Evolutionary conservation across 768 basidiomycete genomes (phyloP).

Genomic region (Russula compacta): DNA sequence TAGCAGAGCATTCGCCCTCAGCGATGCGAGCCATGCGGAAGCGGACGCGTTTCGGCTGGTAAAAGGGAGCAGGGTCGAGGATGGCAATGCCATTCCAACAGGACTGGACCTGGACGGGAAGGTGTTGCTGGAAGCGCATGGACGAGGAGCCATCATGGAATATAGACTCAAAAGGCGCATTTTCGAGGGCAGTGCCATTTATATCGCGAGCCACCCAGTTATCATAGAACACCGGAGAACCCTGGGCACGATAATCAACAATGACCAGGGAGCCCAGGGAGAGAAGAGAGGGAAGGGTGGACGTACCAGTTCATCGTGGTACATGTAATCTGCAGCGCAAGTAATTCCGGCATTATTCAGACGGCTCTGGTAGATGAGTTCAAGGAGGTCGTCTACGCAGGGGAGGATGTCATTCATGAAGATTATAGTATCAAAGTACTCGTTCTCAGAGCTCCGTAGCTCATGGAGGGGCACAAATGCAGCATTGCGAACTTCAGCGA

Average conservation of each 20-base stretch:
- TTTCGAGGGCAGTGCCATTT: constrained; percentile 97
- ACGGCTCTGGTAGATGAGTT: constrained; percentile 93
- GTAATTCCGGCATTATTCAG: constrained; percentile 96
- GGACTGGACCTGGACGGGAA: constrained; percentile 92
- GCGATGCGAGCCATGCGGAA: constrained; percentile 92
- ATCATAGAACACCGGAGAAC: constrained; percentile 91
- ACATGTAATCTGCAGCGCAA: constrained; percentile 99
- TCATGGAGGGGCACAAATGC: constrained; percentile 95
- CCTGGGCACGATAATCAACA: constrained; percentile 27
- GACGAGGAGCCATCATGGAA: constrained; percentile 79
- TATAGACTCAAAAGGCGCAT: constrained; percentile 90
- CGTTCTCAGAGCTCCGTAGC: constrained; percentile 81
- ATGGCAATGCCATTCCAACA: constrained; percentile 99
- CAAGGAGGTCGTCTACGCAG: constrained; percentile 94
- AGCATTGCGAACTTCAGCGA: constrained; percentile 99
- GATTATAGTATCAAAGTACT: constrained; percentile 92
- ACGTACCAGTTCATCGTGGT: constrained; percentile 85
- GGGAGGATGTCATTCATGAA: constrained; percentile 99
- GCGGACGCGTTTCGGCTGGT: constrained; percentile 78
- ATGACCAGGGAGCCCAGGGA: background rate
- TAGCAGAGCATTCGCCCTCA: constrained; percentile 89
- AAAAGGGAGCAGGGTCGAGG: constrained; percentile 93
- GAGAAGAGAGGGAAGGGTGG: background rate
- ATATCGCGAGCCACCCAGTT: constrained; percentile 99
- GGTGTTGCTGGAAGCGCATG: constrained; percentile 79